Evolutionary conservation across 2,329 filamentous ascomycete species (phyloP), one percentile per base, ranked within the genome.

Genomic region (Aureobasidium pullulans): DNA sequence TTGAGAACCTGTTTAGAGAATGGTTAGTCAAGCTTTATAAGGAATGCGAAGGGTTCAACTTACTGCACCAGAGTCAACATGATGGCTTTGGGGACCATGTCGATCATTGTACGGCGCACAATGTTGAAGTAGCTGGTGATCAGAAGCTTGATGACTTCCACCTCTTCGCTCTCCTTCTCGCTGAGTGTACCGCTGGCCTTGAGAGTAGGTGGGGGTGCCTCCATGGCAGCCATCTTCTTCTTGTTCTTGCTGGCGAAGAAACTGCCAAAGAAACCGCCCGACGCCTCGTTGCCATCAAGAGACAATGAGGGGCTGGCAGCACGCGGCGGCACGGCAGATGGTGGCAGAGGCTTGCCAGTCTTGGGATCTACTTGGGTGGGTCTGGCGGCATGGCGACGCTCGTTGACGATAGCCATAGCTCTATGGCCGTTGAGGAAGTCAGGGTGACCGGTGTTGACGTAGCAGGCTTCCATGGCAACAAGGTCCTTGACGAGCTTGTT

Each of bases 141-240:
- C 61, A 99, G 81, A 64, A 99, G 85, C 78, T 99, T 99, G 71
- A 99, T 99, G 63, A 99, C 92, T 76, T 99, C 94, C 48, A 99
- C 94, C 74, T 99, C 94, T 64, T 96, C 89, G 61, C 86, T 87
- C 74, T 99, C 94, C 62, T 94, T 90, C 77, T 99, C 94, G 5
- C 89, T 96, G 40, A 99, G 80, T 29, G 87, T 96, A 43, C 94
- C 93, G 3, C 90, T 96, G 36, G 94, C 94, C 79, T 96, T 99
- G 60, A 99, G 84, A 43, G 85, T 93, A 32, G 94, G 84, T 63
- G 94, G 94, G 40, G 94, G 94, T 13, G 94, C 81, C 73, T 99
- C 94, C 94, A 99, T 99, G 49, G 93, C 92, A n/a, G 94, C 94
- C 77, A 96, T 95, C 87, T 96, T 97, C 84, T 99, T 99, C 86